Evolutionary conservation across 2,329 filamentous ascomycete species (phyloP).

Genomic region (Blastomyces parvus): DNA sequence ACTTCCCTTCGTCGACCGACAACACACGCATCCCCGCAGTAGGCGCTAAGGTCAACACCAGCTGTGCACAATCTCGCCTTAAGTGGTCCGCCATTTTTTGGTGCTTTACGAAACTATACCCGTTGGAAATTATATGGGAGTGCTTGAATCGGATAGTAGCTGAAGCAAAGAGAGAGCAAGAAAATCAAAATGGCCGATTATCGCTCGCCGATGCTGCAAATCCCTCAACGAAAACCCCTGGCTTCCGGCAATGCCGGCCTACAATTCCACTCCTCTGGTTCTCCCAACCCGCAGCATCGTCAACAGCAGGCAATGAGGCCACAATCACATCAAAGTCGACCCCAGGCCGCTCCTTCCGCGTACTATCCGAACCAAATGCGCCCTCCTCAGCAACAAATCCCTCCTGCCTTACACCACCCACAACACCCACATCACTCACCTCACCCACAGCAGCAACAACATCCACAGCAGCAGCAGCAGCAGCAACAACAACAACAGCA

Average conservation of each 20-base stretch:
- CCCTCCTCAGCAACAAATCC: conserved; percentile 10
- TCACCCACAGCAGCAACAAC: conserved; percentile 8
- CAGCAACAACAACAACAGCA: conserved; percentile 7
- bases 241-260: conserved; percentile 15
- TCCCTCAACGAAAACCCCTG: conserved; percentile 16
- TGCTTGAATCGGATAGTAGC: neutral
- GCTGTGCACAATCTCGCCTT: neutral
- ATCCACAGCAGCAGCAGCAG: conserved; percentile 4
- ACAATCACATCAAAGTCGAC: conserved; percentile 13
- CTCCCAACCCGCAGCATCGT: conserved; percentile 4
- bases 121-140: neutral
- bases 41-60: neutral
- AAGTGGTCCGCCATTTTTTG: neutral
- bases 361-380: conserved; percentile 14
- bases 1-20: neutral
- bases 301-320: conserved; percentile 1
- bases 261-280: conserved; percentile 14
- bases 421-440: neutral
- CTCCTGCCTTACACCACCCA: conserved; percentile 11
- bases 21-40: neutral
- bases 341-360: conserved; percentile 14
- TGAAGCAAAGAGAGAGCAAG: neutral
- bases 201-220: conserved; percentile 15
- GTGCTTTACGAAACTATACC: neutral
- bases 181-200: conserved; percentile 16